Evolutionary conservation across 169 alveolate genomes (phyloP), one percentile per base, ranked within the genome.

Genomic region (Plasmodium inui): DNA sequence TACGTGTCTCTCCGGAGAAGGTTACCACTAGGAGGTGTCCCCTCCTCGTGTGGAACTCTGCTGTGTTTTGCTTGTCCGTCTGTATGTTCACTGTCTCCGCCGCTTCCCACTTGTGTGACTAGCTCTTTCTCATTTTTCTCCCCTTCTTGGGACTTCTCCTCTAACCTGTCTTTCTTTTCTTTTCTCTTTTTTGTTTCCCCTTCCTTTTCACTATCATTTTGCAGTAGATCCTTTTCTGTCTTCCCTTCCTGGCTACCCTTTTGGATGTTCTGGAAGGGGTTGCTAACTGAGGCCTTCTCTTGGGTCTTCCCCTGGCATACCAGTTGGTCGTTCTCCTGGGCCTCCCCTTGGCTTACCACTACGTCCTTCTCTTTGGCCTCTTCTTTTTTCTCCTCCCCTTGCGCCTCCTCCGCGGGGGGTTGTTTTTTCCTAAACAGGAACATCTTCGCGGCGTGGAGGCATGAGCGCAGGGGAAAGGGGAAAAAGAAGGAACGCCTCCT

Each of bases 251-350:
- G 32, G 72, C 50, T 50, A 22, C 50, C 57, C 71, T 88, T 88
- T 61, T 88, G 70, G 70, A 88, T 88, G 67, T 79, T 79, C 50
- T 76, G 88, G 30, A 88, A 88, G 30, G 94, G 94, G 53, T 88
- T 88, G 28, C n/a, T 88, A 22, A 55, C 82, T 22, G 22, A 72
- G 70, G 39, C 86, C 28, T 72, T 79, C 12, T 88, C 39, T 32
- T 10, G n/a, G n/a, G 57, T 3, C 44, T 37, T 37, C 44, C 5
- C 44, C 8, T 37, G 10, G 44, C 9, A 3, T 46, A 46, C 57
- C 57, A 46, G n/a, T 10, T 46, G n/a, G n/a, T 46, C 57, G 9
- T 37, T 6, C n/a, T 12, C 57, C 57, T 46, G 9, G 19, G 4
- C 57, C n/a, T n/a, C n/a, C n/a, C n/a, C n/a, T n/a, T n/a, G n/a